These are phyloP conservation scores for Pisolithus marmoratus DNA, from an alignment of 768 basidiomycete species.

Conservation along the genomic window DNA sequence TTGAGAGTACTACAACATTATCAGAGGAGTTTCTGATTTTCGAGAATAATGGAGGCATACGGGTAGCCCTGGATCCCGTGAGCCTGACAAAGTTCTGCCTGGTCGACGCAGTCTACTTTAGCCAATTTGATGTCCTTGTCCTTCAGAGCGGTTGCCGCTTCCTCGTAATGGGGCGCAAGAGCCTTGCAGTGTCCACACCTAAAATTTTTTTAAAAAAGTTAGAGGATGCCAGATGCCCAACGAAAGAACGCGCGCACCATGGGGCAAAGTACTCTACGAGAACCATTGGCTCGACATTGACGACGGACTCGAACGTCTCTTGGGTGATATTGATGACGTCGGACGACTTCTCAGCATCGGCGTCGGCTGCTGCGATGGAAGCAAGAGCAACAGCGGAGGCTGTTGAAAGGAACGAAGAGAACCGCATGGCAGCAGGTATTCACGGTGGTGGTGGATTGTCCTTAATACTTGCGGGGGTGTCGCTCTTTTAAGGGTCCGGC, in stretches of 20 bases:
- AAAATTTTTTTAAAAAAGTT: not conserved
- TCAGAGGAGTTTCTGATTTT: not conserved
- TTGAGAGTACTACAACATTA: constrained; percentile 63
- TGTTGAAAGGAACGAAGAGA: constrained; percentile 43
- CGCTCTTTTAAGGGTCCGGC: constrained; percentile 17
- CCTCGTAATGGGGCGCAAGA: constrained; percentile 89
- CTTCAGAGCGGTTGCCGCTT: constrained; percentile 90
- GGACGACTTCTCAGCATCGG: constrained; percentile 36
- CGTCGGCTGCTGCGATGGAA: constrained; percentile 46
- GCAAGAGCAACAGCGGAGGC: constrained; percentile 51
- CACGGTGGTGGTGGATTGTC: no score
- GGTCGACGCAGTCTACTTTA: constrained; percentile 95
- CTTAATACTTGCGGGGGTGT: not conserved
- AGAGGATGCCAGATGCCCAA: not conserved
- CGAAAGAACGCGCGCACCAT: constrained; percentile 42
- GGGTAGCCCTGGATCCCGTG: constrained; percentile 93
- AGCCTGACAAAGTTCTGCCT: constrained; percentile 84
- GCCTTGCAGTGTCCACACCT: constrained; percentile 98
- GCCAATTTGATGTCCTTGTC: constrained; percentile 85
- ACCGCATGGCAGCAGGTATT: constrained; percentile 54
- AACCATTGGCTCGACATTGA: constrained; percentile 64
- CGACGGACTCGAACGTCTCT: constrained; percentile 59
- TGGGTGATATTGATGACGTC: constrained; percentile 81
- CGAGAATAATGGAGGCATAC: constrained; percentile 41
- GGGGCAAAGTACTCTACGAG: constrained; percentile 96